Base-by-base conservation (phyloP, 352 stramenopile genomes). In the Peronospora farinosa region DNA sequence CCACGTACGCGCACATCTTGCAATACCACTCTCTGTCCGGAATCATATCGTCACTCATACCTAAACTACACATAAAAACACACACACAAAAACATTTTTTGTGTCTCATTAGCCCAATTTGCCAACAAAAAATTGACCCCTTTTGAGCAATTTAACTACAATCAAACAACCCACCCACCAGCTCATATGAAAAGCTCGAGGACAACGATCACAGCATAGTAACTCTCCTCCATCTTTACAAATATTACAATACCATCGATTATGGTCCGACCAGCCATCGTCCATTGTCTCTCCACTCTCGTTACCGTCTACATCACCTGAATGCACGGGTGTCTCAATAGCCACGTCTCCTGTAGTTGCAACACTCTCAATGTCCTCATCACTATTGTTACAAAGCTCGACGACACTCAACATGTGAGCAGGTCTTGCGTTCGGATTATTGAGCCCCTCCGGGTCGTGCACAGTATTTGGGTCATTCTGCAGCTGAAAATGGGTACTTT, bases 121-220 rank as follows among this genome's bases (percentile, higher is more conserved):
- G 23, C 23, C 23, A 0, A 27, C 3, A 27, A 27, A 23, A 23
- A 23, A 23, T 23, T 5, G 23, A 7, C 5, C 23, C 23, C 0
- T 27, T 27, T 27, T 27, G 3, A 4, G 23, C 23, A 27, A 7
- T 27, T 27, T 27, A 5, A 27, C 23, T 7, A 27, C 3, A 27
- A 39, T 11, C 16, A 47, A 13, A 45, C 10, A 19, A 51, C 67
- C 23, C 45, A 84, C 69, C 83, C 45, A 84, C 69, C 83, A 94
- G 53, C 65, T 87, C 80, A 91, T 91, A 61, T 98, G 94, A 74
- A 96, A 98, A 13, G 88, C 78, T 46, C 91, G 61, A 11, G 92
- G 92, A 59, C 94, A 98, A 13, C 81, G 83, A 45, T 94, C 86
- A 55, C 94, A 98, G 49, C 82, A 96, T 21, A 96, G 62, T 39